A percentile compares a stretch with the other conserved stretches of the same genome.
These are phyloP conservation scores for Diplodia corticola DNA, from an alignment of 2,329 filamentous ascomycete species.

Conservation along the genomic window DNA sequence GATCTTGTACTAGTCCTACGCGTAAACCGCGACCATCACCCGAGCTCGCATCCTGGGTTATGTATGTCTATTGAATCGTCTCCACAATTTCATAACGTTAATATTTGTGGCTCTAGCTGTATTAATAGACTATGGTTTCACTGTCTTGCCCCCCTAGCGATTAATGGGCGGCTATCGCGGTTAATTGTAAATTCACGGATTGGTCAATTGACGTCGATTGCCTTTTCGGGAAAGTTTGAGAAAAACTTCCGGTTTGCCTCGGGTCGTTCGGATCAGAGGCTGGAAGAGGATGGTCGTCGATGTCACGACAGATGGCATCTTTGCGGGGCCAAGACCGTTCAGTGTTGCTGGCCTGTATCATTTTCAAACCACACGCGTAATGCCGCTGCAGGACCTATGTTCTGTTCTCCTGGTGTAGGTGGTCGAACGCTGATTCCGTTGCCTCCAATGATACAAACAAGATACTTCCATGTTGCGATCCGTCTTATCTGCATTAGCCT, in stretches of 20 bases:
- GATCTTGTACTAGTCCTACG: background rate
- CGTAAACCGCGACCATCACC: background rate
- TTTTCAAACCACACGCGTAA: background rate
- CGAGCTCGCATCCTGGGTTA: background rate
- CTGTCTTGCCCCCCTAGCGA: background rate
- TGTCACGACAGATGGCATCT: background rate
- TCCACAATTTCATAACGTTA: background rate
- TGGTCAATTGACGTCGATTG: background rate
- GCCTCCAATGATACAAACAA: background rate
- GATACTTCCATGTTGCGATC: background rate
- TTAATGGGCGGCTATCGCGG: constrained; percentile 9
- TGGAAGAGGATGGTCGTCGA: background rate
- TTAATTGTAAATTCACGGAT: background rate
- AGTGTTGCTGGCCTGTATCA: background rate
- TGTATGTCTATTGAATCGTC: background rate
- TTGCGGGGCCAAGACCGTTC: background rate
- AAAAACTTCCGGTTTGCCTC: background rate
- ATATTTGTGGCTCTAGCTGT: background rate
- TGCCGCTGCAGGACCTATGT: background rate
- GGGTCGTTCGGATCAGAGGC: background rate
- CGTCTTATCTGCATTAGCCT: background rate
- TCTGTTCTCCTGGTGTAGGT: background rate
- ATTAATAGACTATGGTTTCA: background rate
- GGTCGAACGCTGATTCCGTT: background rate
- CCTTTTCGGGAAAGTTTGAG: background rate